Evolutionary conservation across 2,329 filamentous ascomycete genomes (phyloP).

Genomic region (Acrodontium crateriforme): DNA sequence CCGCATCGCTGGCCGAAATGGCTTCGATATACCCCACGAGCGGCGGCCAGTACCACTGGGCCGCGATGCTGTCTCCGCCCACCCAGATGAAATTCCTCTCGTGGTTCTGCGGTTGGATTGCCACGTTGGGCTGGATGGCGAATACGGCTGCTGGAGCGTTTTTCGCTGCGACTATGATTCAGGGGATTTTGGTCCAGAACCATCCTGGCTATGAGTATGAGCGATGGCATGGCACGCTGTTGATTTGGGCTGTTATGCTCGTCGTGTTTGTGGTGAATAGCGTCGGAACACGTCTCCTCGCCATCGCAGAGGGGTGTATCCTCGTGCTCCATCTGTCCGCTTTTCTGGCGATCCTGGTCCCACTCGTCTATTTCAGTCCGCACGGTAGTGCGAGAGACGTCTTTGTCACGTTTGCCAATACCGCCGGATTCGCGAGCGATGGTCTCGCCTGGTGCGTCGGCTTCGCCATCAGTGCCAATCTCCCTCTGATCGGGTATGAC

Average conservation of each 20-base stretch:
- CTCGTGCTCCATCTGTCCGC: conserved; percentile 36
- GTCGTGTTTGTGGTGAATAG: conserved; percentile 27
- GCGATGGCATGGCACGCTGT: conserved; percentile 15
- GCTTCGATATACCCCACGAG: conserved; percentile 8
- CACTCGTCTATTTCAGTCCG: conserved; percentile 6
- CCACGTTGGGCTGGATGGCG: conserved; percentile 22
- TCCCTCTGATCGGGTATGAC: conserved; percentile 7
- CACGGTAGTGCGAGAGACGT: conserved; percentile 7
- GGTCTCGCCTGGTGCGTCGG: conserved; percentile 10
- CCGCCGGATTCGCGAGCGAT: conserved; percentile 7
- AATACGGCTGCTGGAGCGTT: conserved; percentile 7
- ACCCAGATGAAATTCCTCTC: conserved; percentile 28
- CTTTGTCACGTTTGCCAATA: conserved; percentile 8
- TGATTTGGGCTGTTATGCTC: conserved; percentile 11
- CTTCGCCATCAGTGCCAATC: conserved; percentile 4
- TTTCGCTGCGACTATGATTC: conserved; percentile 10
- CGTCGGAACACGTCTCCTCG: conserved; percentile 27
- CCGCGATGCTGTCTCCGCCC: conserved; percentile 8
- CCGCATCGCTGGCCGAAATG: conserved; percentile 9
- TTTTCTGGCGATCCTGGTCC: conserved; percentile 33
- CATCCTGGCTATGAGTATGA: conserved; percentile 6
- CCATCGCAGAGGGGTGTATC: conserved; percentile 34
- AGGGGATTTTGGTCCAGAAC: conserved; percentile 11
- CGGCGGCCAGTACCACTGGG: conserved; percentile 9
- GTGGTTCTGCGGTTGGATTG: conserved; percentile 29